phyloP scores from a whole-genome alignment of 2,329 filamentous ascomycete species.

The Pseudopyrenochaeta lycopersici region DNA sequence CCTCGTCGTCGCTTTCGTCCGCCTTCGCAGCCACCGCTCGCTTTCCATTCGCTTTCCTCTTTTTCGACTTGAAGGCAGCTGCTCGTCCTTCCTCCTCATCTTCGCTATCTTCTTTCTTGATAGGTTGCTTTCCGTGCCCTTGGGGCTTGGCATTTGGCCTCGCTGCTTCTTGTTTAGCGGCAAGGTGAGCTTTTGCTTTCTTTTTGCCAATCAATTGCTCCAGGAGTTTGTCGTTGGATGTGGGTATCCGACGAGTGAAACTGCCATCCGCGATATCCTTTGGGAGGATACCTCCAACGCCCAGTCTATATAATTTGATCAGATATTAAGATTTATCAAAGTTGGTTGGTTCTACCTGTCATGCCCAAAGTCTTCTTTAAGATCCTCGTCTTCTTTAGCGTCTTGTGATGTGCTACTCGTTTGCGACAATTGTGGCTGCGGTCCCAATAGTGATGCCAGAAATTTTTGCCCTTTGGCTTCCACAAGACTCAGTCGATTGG shows the following conservation, averaged over 20 bases:
- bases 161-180: conserved; percentile 32
- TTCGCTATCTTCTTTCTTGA: conserved; percentile 44
- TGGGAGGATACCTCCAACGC: conserved; percentile 49
- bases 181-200: conserved; percentile 46
- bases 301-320: conserved; percentile 40
- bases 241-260: conserved; percentile 45
- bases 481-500: conserved; percentile 63
- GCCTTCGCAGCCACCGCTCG: conserved; percentile 7
- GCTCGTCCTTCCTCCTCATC: conserved; percentile 51
- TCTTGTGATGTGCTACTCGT: conserved; percentile 52
- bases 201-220: conserved; percentile 55
- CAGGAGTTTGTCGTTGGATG: conserved; percentile 55
- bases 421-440: conserved; percentile 49
- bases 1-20: conserved; percentile 20
- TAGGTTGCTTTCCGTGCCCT: conserved; percentile 27
- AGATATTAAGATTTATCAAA: not conserved
- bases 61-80: conserved; percentile 46
- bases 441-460: conserved; percentile 65
- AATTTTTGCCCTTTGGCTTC: conserved; percentile 63
- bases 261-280: conserved; percentile 48
- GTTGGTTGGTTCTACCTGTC: conserved; percentile 55
- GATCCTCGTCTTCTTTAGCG: conserved; percentile 57
- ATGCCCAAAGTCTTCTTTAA: conserved; percentile 63
- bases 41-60: conserved; percentile 31
- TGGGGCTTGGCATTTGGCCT: conserved; percentile 34